phyloP scores from a whole-genome alignment of 2,329 filamentous ascomycete species.

The Chaetomiaceae sp. region DNA sequence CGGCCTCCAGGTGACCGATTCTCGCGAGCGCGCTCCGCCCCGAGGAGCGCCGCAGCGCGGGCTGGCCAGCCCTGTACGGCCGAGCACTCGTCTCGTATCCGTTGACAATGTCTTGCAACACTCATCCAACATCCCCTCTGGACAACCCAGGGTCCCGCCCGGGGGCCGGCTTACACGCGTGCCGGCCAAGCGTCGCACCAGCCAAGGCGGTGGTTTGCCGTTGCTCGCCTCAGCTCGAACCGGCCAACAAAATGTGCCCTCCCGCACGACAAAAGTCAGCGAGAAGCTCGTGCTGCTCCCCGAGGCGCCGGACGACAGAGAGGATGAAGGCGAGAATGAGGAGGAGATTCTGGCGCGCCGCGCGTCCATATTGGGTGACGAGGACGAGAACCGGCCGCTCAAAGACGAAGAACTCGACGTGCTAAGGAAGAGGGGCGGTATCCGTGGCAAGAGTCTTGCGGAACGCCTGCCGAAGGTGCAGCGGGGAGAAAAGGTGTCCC shows the following conservation, averaged over 20 bases:
- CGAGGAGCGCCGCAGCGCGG: slow-evolving; percentile 26
- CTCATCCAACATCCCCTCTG: slow-evolving; percentile 89
- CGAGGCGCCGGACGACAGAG: slow-evolving; percentile 61
- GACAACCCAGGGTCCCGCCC: slow-evolving; percentile 73
- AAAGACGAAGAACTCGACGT: slow-evolving; percentile 63
- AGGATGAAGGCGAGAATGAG: slow-evolving; percentile 50
- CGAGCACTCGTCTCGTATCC: slow-evolving; percentile 66
- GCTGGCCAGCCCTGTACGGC: slow-evolving; percentile 24
- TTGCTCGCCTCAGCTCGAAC: slow-evolving; percentile 29
- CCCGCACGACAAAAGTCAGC: slow-evolving; percentile 86
- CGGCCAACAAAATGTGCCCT: slow-evolving; percentile 60
- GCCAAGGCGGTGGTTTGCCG: slow-evolving; percentile 26
- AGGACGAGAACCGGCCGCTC: slow-evolving; percentile 58
- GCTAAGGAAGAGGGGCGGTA: slow-evolving; percentile 55
- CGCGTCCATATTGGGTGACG: slow-evolving; percentile 29
- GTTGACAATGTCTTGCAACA: slow-evolving; percentile 95
- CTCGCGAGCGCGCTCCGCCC: slow-evolving; percentile 41
- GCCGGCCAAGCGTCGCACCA: slow-evolving; percentile 37
- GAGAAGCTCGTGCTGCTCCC: slow-evolving; percentile 95
- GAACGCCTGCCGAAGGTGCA: slow-evolving; percentile 86
- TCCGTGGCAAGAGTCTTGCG: slow-evolving; percentile 79
- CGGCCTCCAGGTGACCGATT: slow-evolving; percentile 50
- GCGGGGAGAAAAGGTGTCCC: slow-evolving; percentile 77
- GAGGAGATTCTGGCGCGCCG: slow-evolving; percentile 53
- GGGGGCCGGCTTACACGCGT: slow-evolving; percentile 42